These are phyloP conservation scores for Bodo saltans DNA, from an alignment of 78 protist genomes.

Conservation along the genomic window DNA sequence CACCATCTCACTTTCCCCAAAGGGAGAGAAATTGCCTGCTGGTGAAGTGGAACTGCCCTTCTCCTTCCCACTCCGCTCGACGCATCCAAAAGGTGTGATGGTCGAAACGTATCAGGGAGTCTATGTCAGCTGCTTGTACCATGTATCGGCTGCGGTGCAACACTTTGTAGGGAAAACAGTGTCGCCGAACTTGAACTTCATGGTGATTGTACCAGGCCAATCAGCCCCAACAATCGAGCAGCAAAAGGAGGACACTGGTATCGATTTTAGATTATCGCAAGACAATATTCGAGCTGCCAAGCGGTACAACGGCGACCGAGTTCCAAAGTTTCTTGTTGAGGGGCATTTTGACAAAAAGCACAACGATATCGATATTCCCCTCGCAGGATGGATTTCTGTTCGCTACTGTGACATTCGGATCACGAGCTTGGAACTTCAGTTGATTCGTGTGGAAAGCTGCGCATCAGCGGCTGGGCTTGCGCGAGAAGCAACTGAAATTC, in stretches of 20 bases:
- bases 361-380: constrained; percentile 63
- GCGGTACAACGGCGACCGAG: neutral
- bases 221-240: too few species aligned
- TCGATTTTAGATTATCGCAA: neutral
- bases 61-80: constrained; percentile 63
- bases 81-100: constrained; percentile 34
- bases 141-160: constrained; percentile 52
- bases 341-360: constrained; percentile 56
- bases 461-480: constrained; percentile 33
- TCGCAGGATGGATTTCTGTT: constrained; percentile 62
- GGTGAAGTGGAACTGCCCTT: constrained; percentile 82
- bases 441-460: constrained; percentile 81
- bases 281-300: neutral
- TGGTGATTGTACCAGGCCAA: too few species aligned
- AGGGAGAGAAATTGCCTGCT: constrained; percentile 54
- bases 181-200: too few species aligned
- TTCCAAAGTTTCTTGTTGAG: constrained; percentile 65
- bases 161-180: too few species aligned
- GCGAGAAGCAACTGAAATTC: constrained; percentile 62
- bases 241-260: neutral
- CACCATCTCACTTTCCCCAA: constrained; percentile 34
- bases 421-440: constrained; percentile 80
- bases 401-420: constrained; percentile 49
- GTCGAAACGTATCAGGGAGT: constrained; percentile 91
- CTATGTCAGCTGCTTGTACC: constrained; percentile 63